Percentiles rank a stretch among this genome's conserved stretches.
These are phyloP conservation scores for Colletotrichum simmondsii DNA, from an alignment of 2,329 filamentous ascomycete species.

Conservation along the genomic window DNA sequence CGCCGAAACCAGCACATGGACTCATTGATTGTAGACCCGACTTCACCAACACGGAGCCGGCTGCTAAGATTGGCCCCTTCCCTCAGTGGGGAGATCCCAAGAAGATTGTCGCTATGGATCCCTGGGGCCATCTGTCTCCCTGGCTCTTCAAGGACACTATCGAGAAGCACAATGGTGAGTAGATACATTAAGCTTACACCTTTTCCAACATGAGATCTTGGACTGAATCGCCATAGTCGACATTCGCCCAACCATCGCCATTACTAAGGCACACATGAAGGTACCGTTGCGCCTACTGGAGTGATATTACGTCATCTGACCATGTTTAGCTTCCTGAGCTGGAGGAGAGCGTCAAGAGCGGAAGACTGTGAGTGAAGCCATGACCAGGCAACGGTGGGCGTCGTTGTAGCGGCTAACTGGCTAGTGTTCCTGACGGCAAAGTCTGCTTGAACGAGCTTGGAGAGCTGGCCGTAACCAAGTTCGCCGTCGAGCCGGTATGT, in stretches of 20 bases:
- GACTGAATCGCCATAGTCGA: constrained; percentile 64
- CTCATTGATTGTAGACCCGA: constrained; percentile 56
- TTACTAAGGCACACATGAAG: constrained; percentile 95
- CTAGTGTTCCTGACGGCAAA: constrained; percentile 79
- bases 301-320: constrained; percentile 11
- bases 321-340: constrained; percentile 81
- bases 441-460: constrained; percentile 88
- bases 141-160: constrained; percentile 86
- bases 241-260: constrained; percentile 88
- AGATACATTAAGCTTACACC: not conserved
- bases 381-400: not conserved
- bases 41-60: constrained; percentile 85
- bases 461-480: constrained; percentile 93
- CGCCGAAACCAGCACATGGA: not conserved
- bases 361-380: constrained; percentile 69
- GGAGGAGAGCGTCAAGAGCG: constrained; percentile 84
- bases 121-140: constrained; percentile 86
- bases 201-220: not conserved
- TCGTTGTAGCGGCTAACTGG: not conserved
- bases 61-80: constrained; percentile 88
- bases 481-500: constrained; percentile 91
- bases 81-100: constrained; percentile 88
- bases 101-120: constrained; percentile 98
- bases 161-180: constrained; percentile 74
- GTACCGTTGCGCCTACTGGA: constrained; percentile 40